These are phyloP conservation scores for Pichiaceae sp. DNA, from an alignment of 1,139 yeast species.

Conservation along the genomic window DNA sequence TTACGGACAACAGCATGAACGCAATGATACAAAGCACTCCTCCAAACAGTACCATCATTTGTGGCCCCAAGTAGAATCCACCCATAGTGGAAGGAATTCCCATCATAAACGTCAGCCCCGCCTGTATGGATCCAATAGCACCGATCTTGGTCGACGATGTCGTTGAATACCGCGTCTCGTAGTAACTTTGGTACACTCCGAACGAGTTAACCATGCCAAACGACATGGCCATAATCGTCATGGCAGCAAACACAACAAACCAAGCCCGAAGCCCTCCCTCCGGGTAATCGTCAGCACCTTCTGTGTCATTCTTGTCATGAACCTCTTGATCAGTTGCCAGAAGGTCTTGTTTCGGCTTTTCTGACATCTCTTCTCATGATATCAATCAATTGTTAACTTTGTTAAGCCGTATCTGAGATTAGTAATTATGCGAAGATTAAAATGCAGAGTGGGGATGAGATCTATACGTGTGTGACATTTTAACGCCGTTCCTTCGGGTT, in stretches of 20 bases:
- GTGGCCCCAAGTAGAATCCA: slow-evolving; percentile 33
- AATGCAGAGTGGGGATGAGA: too few relatives aligned
- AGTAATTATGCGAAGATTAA: too few relatives aligned
- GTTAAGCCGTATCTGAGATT: too few relatives aligned
- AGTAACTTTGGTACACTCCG: slow-evolving; percentile 43
- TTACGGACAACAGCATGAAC: slow-evolving; percentile 29
- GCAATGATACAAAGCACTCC: slow-evolving; percentile 34
- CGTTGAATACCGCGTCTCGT: slow-evolving; percentile 23
- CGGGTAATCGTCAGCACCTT: slow-evolving; percentile 30
- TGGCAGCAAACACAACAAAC: slow-evolving; percentile 32
- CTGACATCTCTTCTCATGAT: too few relatives aligned
- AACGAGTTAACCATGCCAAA: slow-evolving; percentile 51
- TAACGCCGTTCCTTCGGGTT: too few relatives aligned
- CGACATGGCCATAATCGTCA: slow-evolving; percentile 32
- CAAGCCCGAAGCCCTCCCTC: slow-evolving; percentile 53
- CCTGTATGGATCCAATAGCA: slow-evolving; percentile 24
- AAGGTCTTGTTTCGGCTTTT: not conserved
- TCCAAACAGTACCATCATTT: slow-evolving; percentile 32
- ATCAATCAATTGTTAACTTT: too few relatives aligned
- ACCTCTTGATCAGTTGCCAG: too few relatives aligned
- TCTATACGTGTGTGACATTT: too few relatives aligned
- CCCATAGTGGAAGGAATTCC: slow-evolving; percentile 33
- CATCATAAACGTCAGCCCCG: slow-evolving; percentile 24
- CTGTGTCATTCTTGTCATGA: not conserved
- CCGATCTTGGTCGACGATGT: slow-evolving; percentile 20